These are phyloP conservation scores for Ceratobasidium sp. DNA, from an alignment of 1,284 basidiomycete species.

Conservation along the genomic window DNA sequence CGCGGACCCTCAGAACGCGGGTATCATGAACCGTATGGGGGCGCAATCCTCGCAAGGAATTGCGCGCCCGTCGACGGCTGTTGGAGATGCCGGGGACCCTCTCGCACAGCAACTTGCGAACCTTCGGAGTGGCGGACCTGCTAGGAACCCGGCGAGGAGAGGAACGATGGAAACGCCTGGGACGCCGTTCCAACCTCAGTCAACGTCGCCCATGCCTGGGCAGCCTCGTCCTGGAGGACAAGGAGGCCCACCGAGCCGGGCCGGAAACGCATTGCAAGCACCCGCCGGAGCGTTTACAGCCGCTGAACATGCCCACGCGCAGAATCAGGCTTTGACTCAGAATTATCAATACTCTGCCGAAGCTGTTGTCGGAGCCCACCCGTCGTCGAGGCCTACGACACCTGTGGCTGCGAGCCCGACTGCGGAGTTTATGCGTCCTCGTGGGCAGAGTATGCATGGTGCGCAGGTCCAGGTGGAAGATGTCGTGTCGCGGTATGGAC, in stretches of 20 bases:
- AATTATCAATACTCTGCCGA: conserved; percentile 62
- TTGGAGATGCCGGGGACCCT: conserved; percentile 70
- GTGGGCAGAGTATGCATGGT: conserved; percentile 52
- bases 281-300: conserved; percentile 37
- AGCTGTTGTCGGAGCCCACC: conserved; percentile 77
- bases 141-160: conserved; percentile 26
- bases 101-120: conserved; percentile 75
- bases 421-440: conserved; percentile 78
- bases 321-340: conserved; percentile 36
- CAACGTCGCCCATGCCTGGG: background rate
- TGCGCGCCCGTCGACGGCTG: conserved; percentile 49
- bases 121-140: conserved; percentile 55
- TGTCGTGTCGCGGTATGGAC: conserved; percentile 81
- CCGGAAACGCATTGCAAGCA: conserved; percentile 30
- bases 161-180: conserved; percentile 46
- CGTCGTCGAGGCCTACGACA: conserved; percentile 76
- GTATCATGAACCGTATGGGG: conserved; percentile 12
- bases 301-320: conserved; percentile 40
- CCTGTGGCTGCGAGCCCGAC: conserved; percentile 64
- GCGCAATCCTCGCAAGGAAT: conserved; percentile 19
- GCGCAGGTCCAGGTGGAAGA: conserved; percentile 67
- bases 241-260: conserved; percentile 18
- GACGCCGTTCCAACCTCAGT: background rate
- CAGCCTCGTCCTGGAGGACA: background rate
- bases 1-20: conserved; percentile 62